phyloP scores from a whole-genome alignment of 108 stramenopile species.

The Schizochytrium sp. region DNA sequence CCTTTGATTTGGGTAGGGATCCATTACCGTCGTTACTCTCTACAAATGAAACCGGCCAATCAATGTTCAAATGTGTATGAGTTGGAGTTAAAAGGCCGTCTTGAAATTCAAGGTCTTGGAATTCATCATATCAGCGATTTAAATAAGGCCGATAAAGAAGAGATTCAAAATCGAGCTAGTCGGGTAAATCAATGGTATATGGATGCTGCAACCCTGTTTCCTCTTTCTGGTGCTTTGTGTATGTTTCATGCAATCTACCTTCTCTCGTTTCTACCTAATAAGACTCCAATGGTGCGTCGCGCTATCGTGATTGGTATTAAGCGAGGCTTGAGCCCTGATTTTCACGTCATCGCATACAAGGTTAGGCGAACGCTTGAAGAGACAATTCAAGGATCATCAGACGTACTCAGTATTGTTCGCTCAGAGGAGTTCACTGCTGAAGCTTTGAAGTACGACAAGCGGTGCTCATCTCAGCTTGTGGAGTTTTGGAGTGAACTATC shows the following conservation, averaged over 20 bases:
- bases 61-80: conserved; percentile 23
- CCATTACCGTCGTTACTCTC: conserved; percentile 40
- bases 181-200: conserved; percentile 49
- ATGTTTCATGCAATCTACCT: conserved; percentile 28
- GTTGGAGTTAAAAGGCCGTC: conserved; percentile 15
- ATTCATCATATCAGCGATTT: neutral
- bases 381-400: conserved; percentile 4
- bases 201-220: conserved; percentile 31
- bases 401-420: conserved; percentile 7
- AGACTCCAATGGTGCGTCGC: conserved; percentile 50
- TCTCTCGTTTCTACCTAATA: conserved; percentile 2
- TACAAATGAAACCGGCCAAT: conserved; percentile 6
- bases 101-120: conserved; percentile 27
- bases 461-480: conserved; percentile 31
- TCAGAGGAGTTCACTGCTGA: conserved; percentile 14
- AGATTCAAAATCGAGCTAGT: neutral
- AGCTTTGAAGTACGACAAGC: conserved; percentile 31
- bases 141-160: neutral
- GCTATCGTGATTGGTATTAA: conserved; percentile 6
- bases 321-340: neutral
- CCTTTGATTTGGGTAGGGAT: conserved; percentile 2
- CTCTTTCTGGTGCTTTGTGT: neutral
- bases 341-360: conserved; percentile 41
- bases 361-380: conserved; percentile 11
- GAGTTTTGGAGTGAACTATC: conserved; percentile 53